phyloP scores from a whole-genome alignment of 768 basidiomycete genomes.

The Inosperma sp. region DNA sequence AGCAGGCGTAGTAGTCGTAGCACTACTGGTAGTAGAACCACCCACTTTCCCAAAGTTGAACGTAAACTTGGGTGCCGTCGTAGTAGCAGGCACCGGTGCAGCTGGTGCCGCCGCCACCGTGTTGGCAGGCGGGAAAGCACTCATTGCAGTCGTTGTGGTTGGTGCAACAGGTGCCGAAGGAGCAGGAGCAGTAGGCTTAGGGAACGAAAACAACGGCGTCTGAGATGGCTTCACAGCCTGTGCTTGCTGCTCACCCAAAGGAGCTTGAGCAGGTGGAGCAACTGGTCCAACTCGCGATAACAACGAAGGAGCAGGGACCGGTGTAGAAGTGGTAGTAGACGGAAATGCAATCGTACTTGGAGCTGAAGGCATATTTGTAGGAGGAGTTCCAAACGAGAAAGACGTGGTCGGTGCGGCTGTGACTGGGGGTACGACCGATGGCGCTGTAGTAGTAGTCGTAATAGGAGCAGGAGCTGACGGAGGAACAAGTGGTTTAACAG shows the following conservation, averaged over 20 bases:
- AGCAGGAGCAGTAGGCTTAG: too few species aligned
- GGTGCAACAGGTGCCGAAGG: neutral
- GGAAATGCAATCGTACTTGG: neutral
- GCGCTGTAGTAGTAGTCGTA: neutral
- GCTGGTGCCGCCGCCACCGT: neutral
- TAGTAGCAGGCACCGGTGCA: neutral
- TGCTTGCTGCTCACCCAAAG: too few species aligned
- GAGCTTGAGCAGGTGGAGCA: too few species aligned
- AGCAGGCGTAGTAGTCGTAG: neutral
- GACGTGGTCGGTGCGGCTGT: neutral
- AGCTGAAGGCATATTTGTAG: neutral
- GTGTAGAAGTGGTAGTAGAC: too few species aligned
- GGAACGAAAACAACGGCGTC: too few species aligned
- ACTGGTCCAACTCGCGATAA: too few species aligned
- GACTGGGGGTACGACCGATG: neutral
- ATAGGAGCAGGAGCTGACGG: conserved; percentile 5
- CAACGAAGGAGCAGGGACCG: too few species aligned
- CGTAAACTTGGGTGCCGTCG: too few species aligned
- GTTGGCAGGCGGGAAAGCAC: neutral
- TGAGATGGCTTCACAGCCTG: too few species aligned
- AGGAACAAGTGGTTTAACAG: conserved; percentile 12
- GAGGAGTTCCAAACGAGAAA: neutral
- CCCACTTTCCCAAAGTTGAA: too few species aligned
- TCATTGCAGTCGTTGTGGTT: neutral
- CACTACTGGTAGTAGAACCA: too few species aligned